Evolutionary conservation across 345 rosid species (phyloP), one percentile per base, ranked within the genome.

Genomic region (Hibiscus syriacus): DNA sequence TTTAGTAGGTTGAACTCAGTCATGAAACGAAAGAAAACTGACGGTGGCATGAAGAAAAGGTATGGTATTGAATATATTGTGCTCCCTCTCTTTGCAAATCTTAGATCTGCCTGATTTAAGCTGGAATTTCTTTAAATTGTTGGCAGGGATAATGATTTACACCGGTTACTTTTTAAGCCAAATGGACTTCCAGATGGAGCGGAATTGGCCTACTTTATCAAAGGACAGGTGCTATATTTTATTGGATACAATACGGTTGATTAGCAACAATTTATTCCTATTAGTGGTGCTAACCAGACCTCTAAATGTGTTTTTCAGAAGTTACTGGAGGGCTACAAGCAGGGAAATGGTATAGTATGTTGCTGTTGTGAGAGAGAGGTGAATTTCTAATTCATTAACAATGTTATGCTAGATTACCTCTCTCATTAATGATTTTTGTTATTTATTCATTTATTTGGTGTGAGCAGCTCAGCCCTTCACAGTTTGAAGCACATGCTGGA

Each of bases 401-500:
- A 38, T 58, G 45, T 66, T 64, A 57, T 68, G 20, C 26, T 26
- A 9, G 55, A 26, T 39, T 41, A 46, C 46, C 63, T 67, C 14
- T 55, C 26, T 59, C 53, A 65, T 55, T 17, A 53, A 53, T 55
- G 45, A 20, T 25, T 27, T 6, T 49, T 46, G 6, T n/a, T 60
- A 30, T n/a, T 43, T 43, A 17, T 27, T 56, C 19, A 13, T 36
- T 43, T 26, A 36, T 50, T 55, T 68, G 13, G 29, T 32, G 16
- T 63, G 74, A 70, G 79, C 89, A 95, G 99, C 79, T 95, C 58
- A 95, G 99, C 68, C 99, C 99, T 69, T 95, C 99, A 3, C 99
- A 95, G 71, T 95, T 95, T 76, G 99, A 95, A 81, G 86, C 99
- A 29, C 99, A 95, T 84, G 98, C 98, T 80, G 99, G 99, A 79